Evolutionary conservation across 495 filamentous ascomycete genomes (phyloP).

Genomic region (Immersiella caudata): DNA sequence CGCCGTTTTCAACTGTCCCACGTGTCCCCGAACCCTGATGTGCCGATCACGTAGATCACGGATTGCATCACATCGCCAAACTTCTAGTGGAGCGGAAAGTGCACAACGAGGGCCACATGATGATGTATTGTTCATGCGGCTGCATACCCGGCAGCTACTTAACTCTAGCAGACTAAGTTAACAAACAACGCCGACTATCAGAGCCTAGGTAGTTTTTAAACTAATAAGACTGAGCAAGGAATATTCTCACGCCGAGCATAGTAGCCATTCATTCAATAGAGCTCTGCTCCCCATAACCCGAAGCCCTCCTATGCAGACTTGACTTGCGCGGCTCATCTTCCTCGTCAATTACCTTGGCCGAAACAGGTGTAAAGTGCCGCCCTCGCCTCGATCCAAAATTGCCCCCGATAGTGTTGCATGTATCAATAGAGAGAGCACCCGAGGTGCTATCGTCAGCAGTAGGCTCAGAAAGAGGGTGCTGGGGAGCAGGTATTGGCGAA

Average conservation of each 20-base stretch:
- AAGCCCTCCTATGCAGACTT: slow-evolving; percentile 35
- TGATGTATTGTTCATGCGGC: no score
- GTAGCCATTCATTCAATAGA: background rate
- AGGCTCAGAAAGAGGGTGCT: background rate
- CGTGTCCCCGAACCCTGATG: no score
- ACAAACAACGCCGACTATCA: background rate
- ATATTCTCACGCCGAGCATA: background rate
- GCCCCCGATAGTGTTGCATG: slow-evolving; percentile 4
- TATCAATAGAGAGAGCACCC: background rate
- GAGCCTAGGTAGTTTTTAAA: background rate
- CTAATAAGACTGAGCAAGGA: background rate
- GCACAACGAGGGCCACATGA: no score
- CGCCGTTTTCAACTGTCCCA: no score
- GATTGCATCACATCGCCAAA: no score
- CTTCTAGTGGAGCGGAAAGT: no score
- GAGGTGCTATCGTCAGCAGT: slow-evolving; percentile 3
- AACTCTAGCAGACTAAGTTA: background rate
- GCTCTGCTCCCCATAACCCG: slow-evolving; percentile 13
- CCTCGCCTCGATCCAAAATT: slow-evolving; percentile 39
- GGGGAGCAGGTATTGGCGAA: background rate
- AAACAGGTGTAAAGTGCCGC: slow-evolving; percentile 49
- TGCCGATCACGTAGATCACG: no score
- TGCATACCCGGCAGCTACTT: no score
- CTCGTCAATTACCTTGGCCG: slow-evolving; percentile 45
- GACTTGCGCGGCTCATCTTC: slow-evolving; percentile 40